Evolutionary conservation across 2,329 filamentous ascomycete genomes (phyloP), one percentile per base, ranked within the genome.

Genomic region (Phyllosticta citribraziliensis): DNA sequence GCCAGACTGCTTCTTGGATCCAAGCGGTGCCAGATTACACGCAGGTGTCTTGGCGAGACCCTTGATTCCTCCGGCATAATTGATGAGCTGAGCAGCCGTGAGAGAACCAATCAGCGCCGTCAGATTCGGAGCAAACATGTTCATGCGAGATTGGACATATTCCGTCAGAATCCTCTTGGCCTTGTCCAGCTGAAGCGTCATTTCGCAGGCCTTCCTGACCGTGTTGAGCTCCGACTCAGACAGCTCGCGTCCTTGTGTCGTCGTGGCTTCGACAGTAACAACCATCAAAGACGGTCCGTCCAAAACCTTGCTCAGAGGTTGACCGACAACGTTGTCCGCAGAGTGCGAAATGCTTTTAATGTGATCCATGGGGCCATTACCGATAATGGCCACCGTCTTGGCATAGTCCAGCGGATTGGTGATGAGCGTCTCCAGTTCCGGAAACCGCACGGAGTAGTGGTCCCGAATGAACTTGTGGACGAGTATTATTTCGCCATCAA

Each of bases 91-190:
- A 3, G 94, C 94, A 8, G 94, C 93, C 2, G 93, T 97, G 19
- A 96, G 81, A 0, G 93, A 94, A 19, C 94, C 94, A 62, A 99
- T 89, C 19, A 99, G 83, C 1, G 86, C 87, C 0, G 94, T 96
- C 59, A 97, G 77, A 69, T 99, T 99, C 0, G 94, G 94, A 4
- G 94, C 94, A 71, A 97, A 97, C 35, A 96, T 81, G 66, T 88
- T 94, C 90, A 99, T 97, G 64, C 94, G 89, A 40, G 93, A 97
- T 75, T 97, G 90, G 17, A 99, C 94, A 70, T 96, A 99, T 71
- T 94, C 88, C 1, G 90, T 96, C 60, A 99, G 81, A 0, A 86
- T 88, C 64, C 84, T 87, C 75, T 97, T 97, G 27, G 93, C 91
- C 66, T 82, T 86, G 72, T 97, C 91, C 10, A 99, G 84, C 47